phyloP scores from a whole-genome alignment of 441 rosid species.

The Bocquillonia castaneifolia region DNA sequence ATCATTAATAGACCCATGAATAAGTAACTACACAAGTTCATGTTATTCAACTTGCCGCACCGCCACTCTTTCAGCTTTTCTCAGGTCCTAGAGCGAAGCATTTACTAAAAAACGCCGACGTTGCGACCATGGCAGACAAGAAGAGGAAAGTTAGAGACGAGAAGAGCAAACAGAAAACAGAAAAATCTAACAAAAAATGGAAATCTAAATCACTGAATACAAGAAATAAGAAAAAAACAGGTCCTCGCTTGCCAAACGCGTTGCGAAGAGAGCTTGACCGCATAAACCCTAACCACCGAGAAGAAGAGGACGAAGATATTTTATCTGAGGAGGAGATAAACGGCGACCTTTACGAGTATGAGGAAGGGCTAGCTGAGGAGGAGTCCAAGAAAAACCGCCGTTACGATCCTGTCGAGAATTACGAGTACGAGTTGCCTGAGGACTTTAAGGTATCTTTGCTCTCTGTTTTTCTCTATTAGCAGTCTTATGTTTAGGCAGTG shows the following conservation, averaged over 20 bases:
- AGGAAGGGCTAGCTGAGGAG: conserved; percentile 69
- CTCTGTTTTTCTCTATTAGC: too few relatives aligned
- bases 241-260: conserved; percentile 64
- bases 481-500: background rate
- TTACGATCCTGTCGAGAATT: conserved; percentile 63
- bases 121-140: conserved; percentile 42
- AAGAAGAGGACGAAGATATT: conserved; percentile 27
- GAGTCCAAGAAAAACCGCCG: conserved; percentile 78
- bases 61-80: too few relatives aligned
- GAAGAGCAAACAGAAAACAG: conserved; percentile 16
- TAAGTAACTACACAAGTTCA: too few relatives aligned
- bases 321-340: conserved; percentile 34
- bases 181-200: conserved; percentile 23
- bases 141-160: conserved; percentile 34
- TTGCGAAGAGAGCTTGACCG: conserved; percentile 43
- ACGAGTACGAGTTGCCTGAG: conserved; percentile 63
- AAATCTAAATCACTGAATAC: conserved; percentile 14
- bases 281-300: conserved; percentile 22
- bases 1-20: too few relatives aligned
- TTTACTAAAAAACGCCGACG: too few relatives aligned
- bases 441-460: conserved; percentile 50
- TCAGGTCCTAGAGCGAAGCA: background rate
- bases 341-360: conserved; percentile 72
- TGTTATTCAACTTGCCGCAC: too few relatives aligned
- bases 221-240: conserved; percentile 22